Conservation (phyloP, 345 rosid species). For the Microcos paniculata region DNA sequence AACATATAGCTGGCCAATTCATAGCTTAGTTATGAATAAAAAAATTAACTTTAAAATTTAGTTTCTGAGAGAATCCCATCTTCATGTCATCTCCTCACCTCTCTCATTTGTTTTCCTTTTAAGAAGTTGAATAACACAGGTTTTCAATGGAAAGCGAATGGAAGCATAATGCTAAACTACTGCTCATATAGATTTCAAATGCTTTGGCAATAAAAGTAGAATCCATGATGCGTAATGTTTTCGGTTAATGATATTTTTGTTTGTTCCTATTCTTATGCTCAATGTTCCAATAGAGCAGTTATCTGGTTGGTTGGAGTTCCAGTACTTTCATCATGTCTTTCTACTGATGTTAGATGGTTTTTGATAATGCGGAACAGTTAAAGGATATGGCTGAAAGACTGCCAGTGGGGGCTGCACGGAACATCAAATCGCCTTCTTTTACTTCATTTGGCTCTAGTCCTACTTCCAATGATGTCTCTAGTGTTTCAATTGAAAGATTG, state of each 20-base stretch:
- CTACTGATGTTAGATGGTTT: conserved; percentile 23
- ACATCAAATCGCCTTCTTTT: conserved; percentile 50
- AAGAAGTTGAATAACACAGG: not conserved
- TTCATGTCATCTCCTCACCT: not conserved
- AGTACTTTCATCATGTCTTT: not conserved
- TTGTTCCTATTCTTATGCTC: not conserved
- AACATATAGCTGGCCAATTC: not conserved
- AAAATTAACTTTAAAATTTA: not conserved
- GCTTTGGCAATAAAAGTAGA: not conserved
- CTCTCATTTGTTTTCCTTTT: not conserved
- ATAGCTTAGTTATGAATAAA: too few relatives aligned
- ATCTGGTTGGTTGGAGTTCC: not conserved
- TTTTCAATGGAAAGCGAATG: not conserved
- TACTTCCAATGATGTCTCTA: conserved; percentile 42
- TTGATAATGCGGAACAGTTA: conserved; percentile 38
- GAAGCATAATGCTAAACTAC: not conserved
- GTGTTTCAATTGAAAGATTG: conserved; percentile 43
- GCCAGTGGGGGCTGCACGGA: conserved; percentile 58
- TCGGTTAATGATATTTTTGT: not conserved
- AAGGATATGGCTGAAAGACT: conserved; percentile 95
- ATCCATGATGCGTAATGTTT: not conserved
- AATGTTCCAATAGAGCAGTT: not conserved
- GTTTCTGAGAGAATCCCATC: not conserved
- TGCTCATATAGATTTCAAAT: not conserved
- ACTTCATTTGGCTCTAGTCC: conserved; percentile 65